Percentiles rank a stretch among this genome's conserved stretches.
These are phyloP conservation scores for Dicorynia guianensis DNA, from an alignment of 306 rosid genomes.

Conservation along the genomic window DNA sequence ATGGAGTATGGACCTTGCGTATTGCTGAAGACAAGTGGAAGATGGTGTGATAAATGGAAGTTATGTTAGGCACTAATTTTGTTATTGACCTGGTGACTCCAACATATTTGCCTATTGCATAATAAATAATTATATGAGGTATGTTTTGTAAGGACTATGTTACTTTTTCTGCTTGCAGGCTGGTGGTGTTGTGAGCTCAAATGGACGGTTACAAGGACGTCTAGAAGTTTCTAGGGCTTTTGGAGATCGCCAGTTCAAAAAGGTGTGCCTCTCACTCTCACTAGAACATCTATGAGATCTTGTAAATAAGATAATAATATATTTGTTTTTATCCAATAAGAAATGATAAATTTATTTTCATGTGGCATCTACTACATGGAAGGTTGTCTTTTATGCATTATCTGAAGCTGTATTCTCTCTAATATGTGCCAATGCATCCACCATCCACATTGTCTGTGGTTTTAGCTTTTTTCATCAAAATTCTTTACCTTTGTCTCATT, in stretches of 20 bases:
- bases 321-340: too few relatives aligned
- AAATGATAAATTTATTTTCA: not conserved
- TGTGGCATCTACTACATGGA: not conserved
- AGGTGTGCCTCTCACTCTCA: constrained; percentile 53
- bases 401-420: not conserved
- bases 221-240: constrained; percentile 91
- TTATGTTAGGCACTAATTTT: not conserved
- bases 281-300: not conserved
- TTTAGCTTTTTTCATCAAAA: not conserved
- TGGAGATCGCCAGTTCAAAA: constrained; percentile 92
- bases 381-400: not conserved
- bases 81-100: not conserved
- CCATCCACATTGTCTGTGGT: not conserved
- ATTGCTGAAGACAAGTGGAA: not conserved
- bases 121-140: too few relatives aligned
- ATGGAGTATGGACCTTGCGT: not conserved
- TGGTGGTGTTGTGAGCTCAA: constrained; percentile 84
- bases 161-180: constrained; percentile 59
- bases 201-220: constrained; percentile 88
- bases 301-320: not conserved
- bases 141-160: not conserved
- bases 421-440: not conserved
- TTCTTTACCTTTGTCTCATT: not conserved
- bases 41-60: not conserved
- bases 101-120: not conserved